Evolutionary conservation across 2,329 filamentous ascomycete species (phyloP), one percentile per base, ranked within the genome.

Genomic region (Aspergillus unguis): DNA sequence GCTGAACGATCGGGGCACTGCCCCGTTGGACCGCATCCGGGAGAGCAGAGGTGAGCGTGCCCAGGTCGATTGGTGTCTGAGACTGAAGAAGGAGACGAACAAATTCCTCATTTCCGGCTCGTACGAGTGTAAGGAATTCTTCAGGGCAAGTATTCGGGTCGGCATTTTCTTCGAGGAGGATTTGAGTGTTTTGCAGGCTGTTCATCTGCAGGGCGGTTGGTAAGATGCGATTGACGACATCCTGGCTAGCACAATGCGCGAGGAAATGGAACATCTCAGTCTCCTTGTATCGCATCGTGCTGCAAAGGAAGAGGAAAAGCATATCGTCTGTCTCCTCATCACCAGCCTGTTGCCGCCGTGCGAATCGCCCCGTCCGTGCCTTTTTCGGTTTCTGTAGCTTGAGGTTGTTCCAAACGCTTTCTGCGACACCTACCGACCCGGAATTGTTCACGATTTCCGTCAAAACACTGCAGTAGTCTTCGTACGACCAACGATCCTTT

Each of bases 401-500:
- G 26, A 53, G 40, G 35, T 35, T 53, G 8, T n/a, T 48, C 45
- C 45, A 49, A 10, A 53, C 46, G n/a, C 51, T 53, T 38, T 53
- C 51, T 4, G 45, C 45, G 4, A 53, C 51, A 4, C 41, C 41
- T 6, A 48, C 51, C 5, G 51, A 49, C 5, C 45, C 51, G 4
- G 45, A 44, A 0, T 27, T 33, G 23, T 48, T 44, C 10, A 53
- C 45, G 8, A 48, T 29, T 6, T 53, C 45, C 2, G 45, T 49
- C 10, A 53, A 33, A 9, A 53, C 45, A 29, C 40, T 10, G 23
- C 45, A 48, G 40, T 48, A 53, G 35, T 53, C 51, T 8, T 53
- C 51, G 25, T 49, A 53, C 10, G 45, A 11, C 51, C 51, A 53
- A 36, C 45, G 48, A 25, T 53, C 51, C 32, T 53, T 53, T 28